A percentile compares a stretch with the other conserved stretches of the same genome.
phyloP scores from a whole-genome alignment of 2,329 filamentous ascomycete species.

The Ophiocordyceps sinensis region DNA sequence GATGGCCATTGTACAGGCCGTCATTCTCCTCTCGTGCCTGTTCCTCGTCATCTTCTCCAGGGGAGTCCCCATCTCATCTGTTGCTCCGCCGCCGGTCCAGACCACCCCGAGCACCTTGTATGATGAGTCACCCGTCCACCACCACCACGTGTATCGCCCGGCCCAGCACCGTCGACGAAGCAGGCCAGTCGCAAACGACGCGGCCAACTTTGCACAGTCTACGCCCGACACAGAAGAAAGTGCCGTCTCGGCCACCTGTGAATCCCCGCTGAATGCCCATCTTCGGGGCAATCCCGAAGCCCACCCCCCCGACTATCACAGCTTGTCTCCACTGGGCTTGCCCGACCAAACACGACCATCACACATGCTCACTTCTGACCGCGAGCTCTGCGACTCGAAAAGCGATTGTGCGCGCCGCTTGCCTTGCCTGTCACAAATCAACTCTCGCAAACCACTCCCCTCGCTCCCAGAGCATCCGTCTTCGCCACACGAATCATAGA shows the following conservation, averaged over 20 bases:
- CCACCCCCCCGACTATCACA: conserved; percentile 8
- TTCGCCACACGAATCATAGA: conserved; percentile 1
- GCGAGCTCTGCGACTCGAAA: background rate
- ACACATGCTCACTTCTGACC: conserved; percentile 1
- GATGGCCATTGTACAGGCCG: conserved; percentile 83
- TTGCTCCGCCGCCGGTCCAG: conserved; percentile 16
- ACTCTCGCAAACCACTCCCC: conserved; percentile 26
- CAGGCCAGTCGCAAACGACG: background rate
- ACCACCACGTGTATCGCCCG: background rate
- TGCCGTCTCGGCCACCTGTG: background rate
- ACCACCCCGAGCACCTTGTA: background rate
- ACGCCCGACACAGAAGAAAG: background rate
- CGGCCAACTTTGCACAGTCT: background rate
- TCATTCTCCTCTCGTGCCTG: conserved; percentile 75
- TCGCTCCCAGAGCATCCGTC: conserved; percentile 9
- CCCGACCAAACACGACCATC: conserved; percentile 5
- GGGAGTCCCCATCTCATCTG: conserved; percentile 24
- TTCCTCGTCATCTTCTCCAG: conserved; percentile 72
- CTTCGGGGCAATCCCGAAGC: background rate
- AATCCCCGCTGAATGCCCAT: background rate
- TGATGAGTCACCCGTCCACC: background rate
- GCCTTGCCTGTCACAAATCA: conserved; percentile 4
- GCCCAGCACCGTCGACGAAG: background rate
- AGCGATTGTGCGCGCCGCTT: background rate
- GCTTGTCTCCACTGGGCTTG: conserved; percentile 12